Evolutionary conservation across 1,139 yeast genomes (phyloP), one percentile per base, ranked within the genome.

Genomic region (Candida anutae): DNA sequence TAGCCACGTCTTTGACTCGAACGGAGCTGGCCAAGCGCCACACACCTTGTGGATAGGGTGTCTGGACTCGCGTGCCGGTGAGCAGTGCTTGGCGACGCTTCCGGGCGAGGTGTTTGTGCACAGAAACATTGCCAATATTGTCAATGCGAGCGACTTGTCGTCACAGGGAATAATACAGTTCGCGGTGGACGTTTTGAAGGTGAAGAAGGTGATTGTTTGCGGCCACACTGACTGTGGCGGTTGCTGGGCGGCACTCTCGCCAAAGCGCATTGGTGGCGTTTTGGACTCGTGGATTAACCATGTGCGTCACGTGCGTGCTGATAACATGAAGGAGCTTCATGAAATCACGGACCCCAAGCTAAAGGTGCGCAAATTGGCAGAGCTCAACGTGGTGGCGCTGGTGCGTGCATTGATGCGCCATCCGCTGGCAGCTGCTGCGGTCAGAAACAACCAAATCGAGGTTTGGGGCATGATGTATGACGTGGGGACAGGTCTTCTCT

Each of bases 201-300:
- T 93, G 21, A 70, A 69, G 40, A 85, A 83, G 47, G 77, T 90
- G 34, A 70, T 90, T 33, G 84, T 90, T 6, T 87, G 96, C 55
- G 98, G 98, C n/a, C 98, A 90, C 60, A 83, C 94, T 20, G 95
- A 87, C 55, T 90, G 98, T 63, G 97, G 97, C 28, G 98, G 97
- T 18, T 76, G 87, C 33, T 80, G 88, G 78, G 90, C 95, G 15
- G 79, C 94, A 12, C 58, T 90, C 33, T 69, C 80, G 5, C 69
- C 75, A 35, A 75, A 77, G 42, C 71, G 73, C 37, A 67, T 83
- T 26, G 83, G 84, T 18, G 88, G 90, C 16, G 78, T 77, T 14
- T 62, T 83, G 35, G 90, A 81, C 53, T 71, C 74, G 37, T 82
- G 94, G 94, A 65, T 82, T 37, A 72, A 77, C 36, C 81, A 83